A percentile compares a stretch with the other conserved stretches of the same genome.
Evolutionary conservation across 768 basidiomycete genomes (phyloP).

Genomic region (Tricholoma sp.): DNA sequence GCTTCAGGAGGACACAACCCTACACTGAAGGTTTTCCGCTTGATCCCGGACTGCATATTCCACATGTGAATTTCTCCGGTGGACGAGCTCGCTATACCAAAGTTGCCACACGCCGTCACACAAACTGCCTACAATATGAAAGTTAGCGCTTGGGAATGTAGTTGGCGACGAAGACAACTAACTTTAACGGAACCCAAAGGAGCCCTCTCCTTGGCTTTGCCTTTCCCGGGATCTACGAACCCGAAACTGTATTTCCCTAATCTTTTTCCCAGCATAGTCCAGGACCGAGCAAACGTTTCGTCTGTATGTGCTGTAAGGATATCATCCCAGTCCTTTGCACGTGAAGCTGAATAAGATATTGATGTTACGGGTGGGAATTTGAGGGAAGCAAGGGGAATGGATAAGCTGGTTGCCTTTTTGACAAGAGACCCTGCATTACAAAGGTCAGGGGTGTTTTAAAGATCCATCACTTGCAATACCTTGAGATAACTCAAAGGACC

Average conservation of each 20-base stretch:
- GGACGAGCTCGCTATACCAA: constrained; percentile 81
- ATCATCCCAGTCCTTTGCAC: constrained; percentile 97
- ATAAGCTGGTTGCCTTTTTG: constrained; percentile 74
- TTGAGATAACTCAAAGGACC: constrained; percentile 93
- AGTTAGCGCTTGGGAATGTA: neutral
- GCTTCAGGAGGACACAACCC: constrained; percentile 58
- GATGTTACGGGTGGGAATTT: constrained; percentile 81
- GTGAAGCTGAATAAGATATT: constrained; percentile 71
- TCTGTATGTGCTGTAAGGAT: constrained; percentile 87
- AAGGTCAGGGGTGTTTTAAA: neutral
- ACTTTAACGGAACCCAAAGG: constrained; percentile 70
- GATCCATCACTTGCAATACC: constrained; percentile 36
- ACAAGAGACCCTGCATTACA: constrained; percentile 60
- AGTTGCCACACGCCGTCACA: constrained; percentile 94
- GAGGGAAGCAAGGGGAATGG: constrained; percentile 73
- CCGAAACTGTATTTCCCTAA: constrained; percentile 72
- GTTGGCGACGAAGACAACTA: constrained; percentile 3
- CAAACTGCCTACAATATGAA: constrained; percentile 58
- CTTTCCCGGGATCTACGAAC: constrained; percentile 45
- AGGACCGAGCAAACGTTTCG: constrained; percentile 78
- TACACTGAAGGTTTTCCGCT: constrained; percentile 70
- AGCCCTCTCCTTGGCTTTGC: constrained; percentile 40
- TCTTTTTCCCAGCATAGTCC: constrained; percentile 80
- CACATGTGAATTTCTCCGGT: constrained; percentile 82
- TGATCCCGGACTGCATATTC: constrained; percentile 95